These are phyloP conservation scores for Cystobasidium slooffiae DNA, from an alignment of 1,284 basidiomycete species.

Conservation along the genomic window DNA sequence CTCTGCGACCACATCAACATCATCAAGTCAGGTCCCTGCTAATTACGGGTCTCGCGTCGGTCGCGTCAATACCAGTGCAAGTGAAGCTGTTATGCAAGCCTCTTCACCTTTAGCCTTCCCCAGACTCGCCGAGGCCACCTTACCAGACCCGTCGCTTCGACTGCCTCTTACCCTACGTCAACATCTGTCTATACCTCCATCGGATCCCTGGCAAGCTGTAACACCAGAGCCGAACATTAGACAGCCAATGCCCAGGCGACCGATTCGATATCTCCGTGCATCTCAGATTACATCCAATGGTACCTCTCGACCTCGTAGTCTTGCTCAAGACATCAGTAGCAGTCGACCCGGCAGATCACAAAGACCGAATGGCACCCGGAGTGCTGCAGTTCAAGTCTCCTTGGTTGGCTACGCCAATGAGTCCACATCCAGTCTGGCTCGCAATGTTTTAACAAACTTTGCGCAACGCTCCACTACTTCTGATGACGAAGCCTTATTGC, in stretches of 20 bases:
- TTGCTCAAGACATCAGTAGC: neutral
- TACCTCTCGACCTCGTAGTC: neutral
- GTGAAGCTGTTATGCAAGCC: too few relatives aligned
- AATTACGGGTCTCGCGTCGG: too few relatives aligned
- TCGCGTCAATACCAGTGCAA: too few relatives aligned
- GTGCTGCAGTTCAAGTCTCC: neutral
- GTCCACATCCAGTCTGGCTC: slow-evolving; percentile 7
- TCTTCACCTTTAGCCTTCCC: too few relatives aligned
- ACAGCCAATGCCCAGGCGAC: slow-evolving; percentile 16
- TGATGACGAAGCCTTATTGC: neutral
- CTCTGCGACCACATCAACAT: too few relatives aligned
- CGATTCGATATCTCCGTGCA: slow-evolving; percentile 10
- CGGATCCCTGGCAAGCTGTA: neutral
- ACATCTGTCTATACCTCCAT: neutral
- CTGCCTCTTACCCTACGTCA: neutral
- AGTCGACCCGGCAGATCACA: neutral
- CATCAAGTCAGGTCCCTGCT: too few relatives aligned
- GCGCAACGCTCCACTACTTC: neutral
- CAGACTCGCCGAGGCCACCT: too few relatives aligned
- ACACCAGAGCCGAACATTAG: neutral
- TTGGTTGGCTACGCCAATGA: slow-evolving; percentile 6
- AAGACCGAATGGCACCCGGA: neutral
- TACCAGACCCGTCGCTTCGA: too few relatives aligned
- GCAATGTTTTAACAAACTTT: neutral
- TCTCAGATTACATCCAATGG: neutral